Conservation (phyloP, 768 basidiomycete genomes). For the Roridomyces roridus region DNA sequence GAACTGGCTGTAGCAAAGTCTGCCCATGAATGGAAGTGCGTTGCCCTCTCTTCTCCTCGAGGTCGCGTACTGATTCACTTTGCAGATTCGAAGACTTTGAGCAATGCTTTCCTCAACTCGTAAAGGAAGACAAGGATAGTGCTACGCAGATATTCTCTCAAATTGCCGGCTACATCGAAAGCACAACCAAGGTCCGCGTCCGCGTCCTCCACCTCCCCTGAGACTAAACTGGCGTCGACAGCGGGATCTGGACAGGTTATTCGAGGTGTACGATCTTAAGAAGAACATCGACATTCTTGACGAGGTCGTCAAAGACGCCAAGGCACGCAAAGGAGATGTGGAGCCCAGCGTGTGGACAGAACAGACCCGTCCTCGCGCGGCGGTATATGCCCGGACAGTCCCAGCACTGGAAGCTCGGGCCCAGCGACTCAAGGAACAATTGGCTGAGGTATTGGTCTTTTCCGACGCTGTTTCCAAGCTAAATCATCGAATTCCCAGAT, state of each 20-base stretch:
- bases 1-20: conserved; percentile 61
- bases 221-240: conserved; percentile 33
- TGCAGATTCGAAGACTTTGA: conserved; percentile 61
- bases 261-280: conserved; percentile 69
- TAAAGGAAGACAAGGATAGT: conserved; percentile 69
- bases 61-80: neutral
- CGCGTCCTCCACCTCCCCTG: neutral
- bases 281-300: conserved; percentile 77
- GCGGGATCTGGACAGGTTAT: conserved; percentile 73
- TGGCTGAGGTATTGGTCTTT: conserved; percentile 42
- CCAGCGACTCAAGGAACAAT: conserved; percentile 41
- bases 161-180: conserved; percentile 76
- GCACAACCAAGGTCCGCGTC: conserved; percentile 52
- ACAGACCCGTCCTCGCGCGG: conserved; percentile 65
- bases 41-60: neutral
- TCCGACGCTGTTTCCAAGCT: neutral
- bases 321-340: conserved; percentile 53
- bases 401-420: conserved; percentile 59
- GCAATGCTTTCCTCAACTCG: conserved; percentile 71
- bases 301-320: conserved; percentile 72
- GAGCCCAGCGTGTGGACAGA: conserved; percentile 70
- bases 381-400: conserved; percentile 66
- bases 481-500: conserved; percentile 47
- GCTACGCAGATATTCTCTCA: conserved; percentile 66
- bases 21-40: conserved; percentile 66